These are phyloP conservation scores for Solanum microdontum DNA, from an alignment of 257 asterid species.

Conservation along the genomic window DNA sequence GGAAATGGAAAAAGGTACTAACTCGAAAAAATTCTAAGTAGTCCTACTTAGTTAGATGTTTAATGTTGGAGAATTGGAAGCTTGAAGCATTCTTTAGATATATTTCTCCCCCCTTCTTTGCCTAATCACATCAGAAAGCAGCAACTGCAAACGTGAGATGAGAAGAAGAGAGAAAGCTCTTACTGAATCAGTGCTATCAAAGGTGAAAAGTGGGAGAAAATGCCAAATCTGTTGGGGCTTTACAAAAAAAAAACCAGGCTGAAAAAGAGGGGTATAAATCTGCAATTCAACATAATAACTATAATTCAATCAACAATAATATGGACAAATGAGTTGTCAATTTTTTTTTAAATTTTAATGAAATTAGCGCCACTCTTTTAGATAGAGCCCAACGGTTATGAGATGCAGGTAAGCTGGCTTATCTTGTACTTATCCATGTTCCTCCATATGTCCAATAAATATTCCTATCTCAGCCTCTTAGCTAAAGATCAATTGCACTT, in stretches of 20 bases:
- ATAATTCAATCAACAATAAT: not conserved
- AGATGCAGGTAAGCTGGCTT: not conserved
- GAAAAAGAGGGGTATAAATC: not conserved
- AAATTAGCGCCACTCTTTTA: not conserved
- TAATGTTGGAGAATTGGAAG: not conserved
- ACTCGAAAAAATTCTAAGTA: not conserved
- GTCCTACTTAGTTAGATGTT: not conserved
- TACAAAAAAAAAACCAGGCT: not conserved
- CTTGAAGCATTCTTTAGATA: not conserved
- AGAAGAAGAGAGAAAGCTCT: not conserved
- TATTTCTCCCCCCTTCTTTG: not conserved
- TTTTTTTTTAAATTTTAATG: not conserved
- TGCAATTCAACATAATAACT: not conserved
- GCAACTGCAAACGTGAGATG: not conserved
- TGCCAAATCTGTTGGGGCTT: not conserved
- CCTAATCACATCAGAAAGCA: not conserved
- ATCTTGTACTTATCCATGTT: not conserved
- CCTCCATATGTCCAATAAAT: not conserved
- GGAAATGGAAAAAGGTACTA: not conserved
- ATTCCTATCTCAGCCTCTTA: not conserved
- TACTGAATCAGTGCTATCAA: not conserved
- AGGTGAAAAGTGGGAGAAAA: not conserved
- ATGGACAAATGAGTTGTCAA: not conserved
- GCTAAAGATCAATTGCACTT: not conserved
- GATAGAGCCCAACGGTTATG: not conserved